A percentile compares a stretch with the other conserved stretches of the same genome.
phyloP scores from a whole-genome alignment of 345 rosid species.

The Sonneratia alba region DNA sequence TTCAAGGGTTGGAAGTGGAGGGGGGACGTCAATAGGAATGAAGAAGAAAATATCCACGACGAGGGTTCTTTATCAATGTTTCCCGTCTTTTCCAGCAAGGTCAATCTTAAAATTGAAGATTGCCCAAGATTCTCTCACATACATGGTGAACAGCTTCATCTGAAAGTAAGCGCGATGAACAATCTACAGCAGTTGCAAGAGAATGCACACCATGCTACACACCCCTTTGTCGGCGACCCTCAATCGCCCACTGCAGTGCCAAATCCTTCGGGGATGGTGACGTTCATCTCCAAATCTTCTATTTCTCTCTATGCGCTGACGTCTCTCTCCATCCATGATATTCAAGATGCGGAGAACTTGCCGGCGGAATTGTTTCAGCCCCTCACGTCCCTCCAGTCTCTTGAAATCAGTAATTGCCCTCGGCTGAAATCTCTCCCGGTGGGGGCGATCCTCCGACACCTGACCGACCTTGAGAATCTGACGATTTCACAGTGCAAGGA shows the following conservation, averaged over 20 bases:
- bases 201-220: too few species aligned
- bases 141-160: not conserved
- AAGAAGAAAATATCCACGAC: too few species aligned
- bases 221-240: too few species aligned
- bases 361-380: not conserved
- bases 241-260: not conserved
- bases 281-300: not conserved
- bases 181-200: not conserved
- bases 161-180: not conserved
- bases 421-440: not conserved
- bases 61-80: too few species aligned
- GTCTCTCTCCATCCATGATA: not conserved
- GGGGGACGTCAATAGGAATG: too few species aligned
- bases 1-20: too few species aligned
- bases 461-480: not conserved
- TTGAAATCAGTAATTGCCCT: not conserved
- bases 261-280: not conserved
- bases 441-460: not conserved
- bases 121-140: not conserved
- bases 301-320: not conserved
- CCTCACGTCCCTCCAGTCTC: conserved; percentile 3
- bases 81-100: too few species aligned
- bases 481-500: not conserved
- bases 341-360: not conserved
- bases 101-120: too few species aligned